Conservation (phyloP, 352 stramenopile species). For the Globisporangium heterothallicum region DNA sequence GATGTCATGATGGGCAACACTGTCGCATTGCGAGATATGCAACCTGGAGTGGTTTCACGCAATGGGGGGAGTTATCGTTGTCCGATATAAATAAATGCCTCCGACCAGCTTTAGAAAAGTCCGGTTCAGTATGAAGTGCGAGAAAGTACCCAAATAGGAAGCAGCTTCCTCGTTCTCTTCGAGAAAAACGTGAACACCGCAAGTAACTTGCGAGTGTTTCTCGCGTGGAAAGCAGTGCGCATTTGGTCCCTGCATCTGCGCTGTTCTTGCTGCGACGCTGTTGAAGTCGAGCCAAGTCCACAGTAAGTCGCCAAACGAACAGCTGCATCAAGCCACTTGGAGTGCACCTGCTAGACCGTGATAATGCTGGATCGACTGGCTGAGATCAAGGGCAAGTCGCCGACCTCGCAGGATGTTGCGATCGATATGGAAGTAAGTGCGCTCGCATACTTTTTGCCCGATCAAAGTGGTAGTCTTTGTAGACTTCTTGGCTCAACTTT, state of each 20-base stretch:
- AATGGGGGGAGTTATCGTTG: neutral
- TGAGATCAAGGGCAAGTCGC: slow-evolving; percentile 59
- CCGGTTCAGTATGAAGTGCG: neutral
- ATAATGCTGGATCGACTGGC: slow-evolving; percentile 65
- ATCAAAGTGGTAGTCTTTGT: neutral
- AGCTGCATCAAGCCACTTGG: neutral
- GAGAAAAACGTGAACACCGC: too few species aligned
- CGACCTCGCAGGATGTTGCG: slow-evolving; percentile 29
- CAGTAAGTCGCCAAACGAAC: too few species aligned
- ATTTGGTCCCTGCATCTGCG: too few species aligned
- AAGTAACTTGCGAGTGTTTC: too few species aligned
- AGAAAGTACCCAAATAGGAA: neutral
- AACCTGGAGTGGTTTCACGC: neutral
- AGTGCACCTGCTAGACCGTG: neutral
- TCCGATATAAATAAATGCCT: neutral
- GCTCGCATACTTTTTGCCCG: neutral
- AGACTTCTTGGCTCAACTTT: neutral
- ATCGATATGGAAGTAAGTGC: slow-evolving; percentile 60
- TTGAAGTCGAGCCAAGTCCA: too few species aligned
- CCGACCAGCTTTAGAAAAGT: neutral
- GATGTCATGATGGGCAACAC: neutral
- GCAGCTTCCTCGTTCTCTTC: too few species aligned
- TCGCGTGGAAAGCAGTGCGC: too few species aligned
- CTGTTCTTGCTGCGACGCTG: too few species aligned
- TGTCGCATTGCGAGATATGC: neutral